Evolutionary conservation across 2,329 filamentous ascomycete genomes (phyloP).

Genomic region (Colletotrichum kahawae): DNA sequence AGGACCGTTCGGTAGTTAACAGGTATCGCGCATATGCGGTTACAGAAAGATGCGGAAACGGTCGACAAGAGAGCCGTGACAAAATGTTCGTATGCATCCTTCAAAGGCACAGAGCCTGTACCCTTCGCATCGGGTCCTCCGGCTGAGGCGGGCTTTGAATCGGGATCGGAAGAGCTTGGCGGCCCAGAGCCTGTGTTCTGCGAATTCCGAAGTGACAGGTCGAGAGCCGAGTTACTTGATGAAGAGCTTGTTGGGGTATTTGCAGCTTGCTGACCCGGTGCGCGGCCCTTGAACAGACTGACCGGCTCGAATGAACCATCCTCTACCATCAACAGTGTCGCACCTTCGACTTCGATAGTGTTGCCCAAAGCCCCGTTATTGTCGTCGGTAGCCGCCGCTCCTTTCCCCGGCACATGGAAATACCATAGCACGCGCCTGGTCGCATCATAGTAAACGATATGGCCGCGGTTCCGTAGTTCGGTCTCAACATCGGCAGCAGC

Average conservation of each 20-base stretch:
- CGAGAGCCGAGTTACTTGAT: constrained; percentile 44
- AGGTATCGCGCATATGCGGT: constrained; percentile 52
- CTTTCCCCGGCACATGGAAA: constrained; percentile 53
- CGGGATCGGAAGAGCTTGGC: constrained; percentile 30
- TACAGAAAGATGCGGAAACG: constrained; percentile 55
- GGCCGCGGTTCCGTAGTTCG: constrained; percentile 55
- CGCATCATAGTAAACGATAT: constrained; percentile 58
- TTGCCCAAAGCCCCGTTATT: constrained; percentile 35
- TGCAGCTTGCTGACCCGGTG: constrained; percentile 40
- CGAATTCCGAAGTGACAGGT: constrained; percentile 37
- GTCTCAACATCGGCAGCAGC: constrained; percentile 57
- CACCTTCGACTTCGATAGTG: constrained; percentile 48
- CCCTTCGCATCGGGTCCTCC: constrained; percentile 36
- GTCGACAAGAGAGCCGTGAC: constrained; percentile 57
- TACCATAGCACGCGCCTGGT: constrained; percentile 58
- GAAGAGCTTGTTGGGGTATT: constrained; percentile 54
- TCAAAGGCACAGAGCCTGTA: constrained; percentile 39
- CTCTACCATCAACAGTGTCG: constrained; percentile 49
- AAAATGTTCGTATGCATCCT: constrained; percentile 59
- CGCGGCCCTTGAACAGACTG: constrained; percentile 50
- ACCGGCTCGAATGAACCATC: constrained; percentile 57
- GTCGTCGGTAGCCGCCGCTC: constrained; percentile 28
- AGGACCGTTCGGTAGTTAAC: constrained; percentile 59
- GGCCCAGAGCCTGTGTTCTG: constrained; percentile 23
- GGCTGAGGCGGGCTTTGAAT: constrained; percentile 27